These are phyloP conservation scores for Aschersonia sp. DNA, from an alignment of 2,329 filamentous ascomycete genomes.

Conservation along the genomic window DNA sequence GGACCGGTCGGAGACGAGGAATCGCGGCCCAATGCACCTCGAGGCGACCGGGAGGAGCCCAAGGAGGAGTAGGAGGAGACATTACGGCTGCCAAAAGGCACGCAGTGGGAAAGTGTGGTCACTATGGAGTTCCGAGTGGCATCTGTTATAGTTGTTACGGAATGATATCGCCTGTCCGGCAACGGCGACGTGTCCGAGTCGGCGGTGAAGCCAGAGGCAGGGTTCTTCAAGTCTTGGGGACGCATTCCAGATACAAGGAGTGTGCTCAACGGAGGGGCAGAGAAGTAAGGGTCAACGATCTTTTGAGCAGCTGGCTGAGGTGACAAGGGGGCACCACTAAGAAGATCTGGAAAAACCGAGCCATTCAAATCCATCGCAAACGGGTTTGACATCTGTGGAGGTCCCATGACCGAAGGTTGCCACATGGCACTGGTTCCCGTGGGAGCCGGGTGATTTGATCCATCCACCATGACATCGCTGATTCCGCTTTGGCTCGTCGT, in stretches of 20 bases:
- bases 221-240: constrained; percentile 47
- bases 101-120: constrained; percentile 41
- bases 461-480: constrained; percentile 84
- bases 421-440: constrained; percentile 46
- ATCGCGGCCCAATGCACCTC: constrained; percentile 31
- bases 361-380: constrained; percentile 64
- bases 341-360: constrained; percentile 63
- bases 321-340: constrained; percentile 57
- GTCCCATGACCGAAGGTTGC: constrained; percentile 54
- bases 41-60: constrained; percentile 38
- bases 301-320: constrained; percentile 61
- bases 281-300: constrained; percentile 61
- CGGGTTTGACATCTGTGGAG: constrained; percentile 51
- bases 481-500: constrained; percentile 84
- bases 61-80: constrained; percentile 40
- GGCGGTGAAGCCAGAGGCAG: constrained; percentile 45
- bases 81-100: constrained; percentile 42
- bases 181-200: constrained; percentile 55
- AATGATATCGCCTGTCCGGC: constrained; percentile 22
- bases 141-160: constrained; percentile 51
- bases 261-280: constrained; percentile 64
- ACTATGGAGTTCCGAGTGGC: constrained; percentile 46
- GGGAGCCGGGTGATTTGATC: constrained; percentile 48
- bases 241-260: constrained; percentile 52
- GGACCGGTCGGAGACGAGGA: constrained; percentile 16